These are phyloP conservation scores for Trichosporon sp. DNA, from an alignment of 1,284 basidiomycete species.

Conservation along the genomic window DNA sequence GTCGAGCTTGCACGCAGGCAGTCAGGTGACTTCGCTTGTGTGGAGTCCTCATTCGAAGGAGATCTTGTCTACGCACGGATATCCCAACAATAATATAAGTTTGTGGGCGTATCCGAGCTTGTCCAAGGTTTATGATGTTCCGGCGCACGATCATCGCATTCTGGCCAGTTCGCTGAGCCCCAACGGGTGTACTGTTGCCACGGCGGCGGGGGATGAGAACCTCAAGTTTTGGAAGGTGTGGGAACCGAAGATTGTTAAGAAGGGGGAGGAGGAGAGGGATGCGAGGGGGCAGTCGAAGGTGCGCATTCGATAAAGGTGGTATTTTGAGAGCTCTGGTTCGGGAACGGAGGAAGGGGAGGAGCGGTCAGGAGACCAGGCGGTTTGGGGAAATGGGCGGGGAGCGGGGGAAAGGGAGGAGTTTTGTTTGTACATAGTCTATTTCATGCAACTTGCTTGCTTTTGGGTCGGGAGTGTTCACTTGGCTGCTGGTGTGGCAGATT, in stretches of 20 bases:
- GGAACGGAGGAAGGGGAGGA: too few species aligned
- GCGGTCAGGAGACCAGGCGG: too few species aligned
- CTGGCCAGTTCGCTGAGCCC: slow-evolving; percentile 79
- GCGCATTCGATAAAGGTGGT: slow-evolving; percentile 12
- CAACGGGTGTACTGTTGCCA: slow-evolving; percentile 80
- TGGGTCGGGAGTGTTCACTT: too few species aligned
- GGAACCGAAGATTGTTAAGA: slow-evolving; percentile 36
- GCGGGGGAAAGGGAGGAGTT: too few species aligned
- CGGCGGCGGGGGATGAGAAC: slow-evolving; percentile 87
- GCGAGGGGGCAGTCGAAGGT: slow-evolving; percentile 16
- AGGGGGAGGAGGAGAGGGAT: slow-evolving; percentile 27
- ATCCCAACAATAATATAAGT: slow-evolving; percentile 60
- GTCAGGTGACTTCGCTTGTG: slow-evolving; percentile 86
- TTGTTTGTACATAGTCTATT: too few species aligned
- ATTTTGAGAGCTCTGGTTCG: too few species aligned
- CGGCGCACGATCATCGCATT: slow-evolving; percentile 85
- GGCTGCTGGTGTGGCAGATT: too few species aligned
- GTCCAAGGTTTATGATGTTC: slow-evolving; percentile 77
- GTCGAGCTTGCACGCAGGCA: slow-evolving; percentile 72
- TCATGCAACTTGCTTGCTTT: too few species aligned
- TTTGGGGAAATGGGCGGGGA: too few species aligned
- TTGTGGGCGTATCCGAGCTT: slow-evolving; percentile 55
- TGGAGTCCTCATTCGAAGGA: slow-evolving; percentile 89
- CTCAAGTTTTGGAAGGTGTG: slow-evolving; percentile 60
- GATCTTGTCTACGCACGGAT: slow-evolving; percentile 87